These are phyloP conservation scores for Neonectria hederae DNA, from an alignment of 2,329 filamentous ascomycete species.

Conservation along the genomic window DNA sequence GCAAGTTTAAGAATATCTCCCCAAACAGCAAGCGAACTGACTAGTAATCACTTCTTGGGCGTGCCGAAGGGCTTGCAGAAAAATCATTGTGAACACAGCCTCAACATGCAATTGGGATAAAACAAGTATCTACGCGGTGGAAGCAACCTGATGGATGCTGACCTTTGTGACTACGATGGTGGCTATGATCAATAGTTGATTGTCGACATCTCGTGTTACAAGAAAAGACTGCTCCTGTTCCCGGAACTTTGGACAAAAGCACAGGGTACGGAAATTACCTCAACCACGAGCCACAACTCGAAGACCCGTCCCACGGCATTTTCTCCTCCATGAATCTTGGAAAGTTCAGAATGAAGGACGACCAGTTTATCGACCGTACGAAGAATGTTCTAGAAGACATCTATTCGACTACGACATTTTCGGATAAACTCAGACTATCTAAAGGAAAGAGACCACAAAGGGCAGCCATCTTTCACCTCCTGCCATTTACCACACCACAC, in stretches of 20 bases:
- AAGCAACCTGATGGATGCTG: too few species aligned
- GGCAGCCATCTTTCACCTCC: slow-evolving; percentile 57
- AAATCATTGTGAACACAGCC: too few species aligned
- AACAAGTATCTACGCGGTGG: too few species aligned
- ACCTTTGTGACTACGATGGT: too few species aligned
- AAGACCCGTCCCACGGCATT: slow-evolving; percentile 23
- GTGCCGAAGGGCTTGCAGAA: too few species aligned
- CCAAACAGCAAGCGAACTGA: too few species aligned
- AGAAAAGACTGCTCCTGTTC: slow-evolving; percentile 21
- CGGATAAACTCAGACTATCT: slow-evolving; percentile 57
- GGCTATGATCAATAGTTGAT: too few species aligned
- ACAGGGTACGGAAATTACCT: slow-evolving; percentile 62
- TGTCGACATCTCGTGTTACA: slow-evolving; percentile 24
- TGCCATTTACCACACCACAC: slow-evolving; percentile 31
- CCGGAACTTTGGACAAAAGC: slow-evolving; percentile 52
- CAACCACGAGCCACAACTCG: slow-evolving; percentile 57
- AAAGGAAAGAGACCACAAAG: slow-evolving; percentile 23
- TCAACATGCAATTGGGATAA: too few species aligned
- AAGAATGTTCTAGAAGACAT: slow-evolving; percentile 57
- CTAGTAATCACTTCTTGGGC: too few species aligned
- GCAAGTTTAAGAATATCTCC: not conserved
- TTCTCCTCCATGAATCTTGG: slow-evolving; percentile 14
- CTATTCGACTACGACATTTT: slow-evolving; percentile 63
- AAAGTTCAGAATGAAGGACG: slow-evolving; percentile 53
- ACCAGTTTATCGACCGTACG: slow-evolving; percentile 48